Base-by-base conservation (phyloP, 768 basidiomycete genomes). In the Pulveroboletus ravenelii region DNA sequence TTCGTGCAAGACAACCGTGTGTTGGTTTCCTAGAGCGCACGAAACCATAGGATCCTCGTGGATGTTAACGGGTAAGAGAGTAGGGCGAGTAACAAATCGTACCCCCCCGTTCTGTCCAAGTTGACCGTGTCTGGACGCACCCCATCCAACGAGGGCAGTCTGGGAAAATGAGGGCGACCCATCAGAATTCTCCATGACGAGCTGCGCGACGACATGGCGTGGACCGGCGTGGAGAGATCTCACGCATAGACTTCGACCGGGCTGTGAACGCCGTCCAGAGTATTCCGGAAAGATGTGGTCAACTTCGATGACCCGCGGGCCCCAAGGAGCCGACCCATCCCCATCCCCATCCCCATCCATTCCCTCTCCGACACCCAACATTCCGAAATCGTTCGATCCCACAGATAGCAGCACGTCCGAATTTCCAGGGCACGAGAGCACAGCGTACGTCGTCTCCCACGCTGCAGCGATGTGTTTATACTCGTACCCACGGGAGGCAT, bases 401-500 rank as follows among this genome's bases (percentile, higher is more conserved):
- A 93, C 84, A 2, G 92, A 82, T 20, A 95, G 60, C 27, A 94
- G 55, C 3, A 80, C 61, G 56, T 85, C 87, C 41, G 67, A 61
- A 23, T 62, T 61, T 6, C 63, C 72, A 14, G 63, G 56, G 45
- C 58, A 61, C 10, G 78, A 75, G 13, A 91, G 69, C 3, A 83
- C 84, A 40, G 90, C 67, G 59, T 86, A 91, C 45, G 82, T 83
- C 7, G 91, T 90, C 67, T 95, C 87, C 93, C 93, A 96, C 39
- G 82, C 75, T 0, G 85, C 80, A 13, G 81, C 80, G 14, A 92
- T 71, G 23, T 71, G 58, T 29, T 73, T 76, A 38, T 74, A 69
- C 15, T 66, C 57, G 65, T 82, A 83, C 5, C 68, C 73, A 0
- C 62, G 57, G 9, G 47, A 36, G 10, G 70, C 70, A 27, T 68